Evolutionary conservation across 2,329 filamentous ascomycete genomes (phyloP), one percentile per base, ranked within the genome.

Genomic region (Monilinia laxa): DNA sequence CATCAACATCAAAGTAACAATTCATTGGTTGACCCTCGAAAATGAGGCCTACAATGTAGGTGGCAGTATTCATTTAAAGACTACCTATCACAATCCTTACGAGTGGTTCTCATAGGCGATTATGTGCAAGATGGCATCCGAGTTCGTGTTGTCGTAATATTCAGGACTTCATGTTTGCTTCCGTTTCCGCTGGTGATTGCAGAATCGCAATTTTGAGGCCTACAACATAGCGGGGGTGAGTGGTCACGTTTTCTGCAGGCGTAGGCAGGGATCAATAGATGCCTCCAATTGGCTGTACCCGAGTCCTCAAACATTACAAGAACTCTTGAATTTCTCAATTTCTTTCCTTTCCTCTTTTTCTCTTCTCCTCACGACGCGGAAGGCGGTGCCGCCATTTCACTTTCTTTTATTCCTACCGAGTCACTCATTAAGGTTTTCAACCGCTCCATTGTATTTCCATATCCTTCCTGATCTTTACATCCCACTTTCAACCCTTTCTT

Each of bases 331-430:
- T 28, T 28, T 28, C 28, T 25, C 38, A n/a, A 14, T 35, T 56
- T 56, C 51, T 31, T 64, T 14, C 49, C 3, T 31, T 47, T 60
- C 20, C 23, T 47, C 16, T 47, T 47, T 51, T 52, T 40, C 49
- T 56, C 56, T 55, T 64, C 62, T 64, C 52, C 18, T 25, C 51
- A 56, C 62, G 47, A 35, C 51, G 35, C 51, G 20, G 56, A 16
- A 56, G 62, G 51, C 51, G 51, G 62, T 38, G 51, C 62, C 55
- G 62, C 47, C 62, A 56, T 28, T 31, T n/a, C 18, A 28, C 52
- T 31, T 25, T 47, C 25, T 25, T 56, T 45, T 63, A 35, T n/a
- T 9, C 38, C 51, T 31, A 16, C 38, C 9, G 4, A 31, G 38
- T 35, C 62, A 56, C 49, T 45, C 51, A 10, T 56, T 56, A 20